Conservation (phyloP, 2,329 filamentous ascomycete genomes). For the Trichophyton benhamiae region DNA sequence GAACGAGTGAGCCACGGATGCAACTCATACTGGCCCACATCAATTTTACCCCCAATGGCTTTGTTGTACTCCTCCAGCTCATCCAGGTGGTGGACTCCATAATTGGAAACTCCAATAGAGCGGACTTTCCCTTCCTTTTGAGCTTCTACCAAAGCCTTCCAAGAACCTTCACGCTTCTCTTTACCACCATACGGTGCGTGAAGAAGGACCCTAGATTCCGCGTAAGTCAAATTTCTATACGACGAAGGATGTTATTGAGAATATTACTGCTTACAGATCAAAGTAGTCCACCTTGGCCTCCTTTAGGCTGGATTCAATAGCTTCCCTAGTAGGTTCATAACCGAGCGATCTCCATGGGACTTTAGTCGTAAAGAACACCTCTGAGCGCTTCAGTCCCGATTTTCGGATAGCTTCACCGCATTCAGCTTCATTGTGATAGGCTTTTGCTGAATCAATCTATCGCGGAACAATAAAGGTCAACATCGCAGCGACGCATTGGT, state of each 20-base stretch:
- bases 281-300: slow-evolving; percentile 54
- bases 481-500: neutral
- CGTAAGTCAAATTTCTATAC: neutral
- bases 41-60: slow-evolving; percentile 51
- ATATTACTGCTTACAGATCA: slow-evolving; percentile 44
- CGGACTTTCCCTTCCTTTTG: slow-evolving; percentile 28
- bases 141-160: slow-evolving; percentile 27
- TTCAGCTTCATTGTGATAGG: slow-evolving; percentile 47
- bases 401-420: slow-evolving; percentile 42
- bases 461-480: neutral
- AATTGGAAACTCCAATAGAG: slow-evolving; percentile 33
- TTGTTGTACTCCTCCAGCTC: slow-evolving; percentile 31
- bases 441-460: slow-evolving; percentile 46
- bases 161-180: slow-evolving; percentile 28
- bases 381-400: slow-evolving; percentile 40
- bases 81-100: slow-evolving; percentile 28
- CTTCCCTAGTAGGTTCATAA: slow-evolving; percentile 53
- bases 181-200: slow-evolving; percentile 30
- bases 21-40: slow-evolving; percentile 77
- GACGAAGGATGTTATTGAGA: neutral
- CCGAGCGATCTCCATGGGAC: slow-evolving; percentile 41
- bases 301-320: slow-evolving; percentile 51
- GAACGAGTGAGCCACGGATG: slow-evolving; percentile 76
- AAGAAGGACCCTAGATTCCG: slow-evolving; percentile 23
- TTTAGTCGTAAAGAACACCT: slow-evolving; percentile 54